These are phyloP conservation scores for Mytilinidion resinicola DNA, from an alignment of 495 filamentous ascomycete species.

Conservation along the genomic window DNA sequence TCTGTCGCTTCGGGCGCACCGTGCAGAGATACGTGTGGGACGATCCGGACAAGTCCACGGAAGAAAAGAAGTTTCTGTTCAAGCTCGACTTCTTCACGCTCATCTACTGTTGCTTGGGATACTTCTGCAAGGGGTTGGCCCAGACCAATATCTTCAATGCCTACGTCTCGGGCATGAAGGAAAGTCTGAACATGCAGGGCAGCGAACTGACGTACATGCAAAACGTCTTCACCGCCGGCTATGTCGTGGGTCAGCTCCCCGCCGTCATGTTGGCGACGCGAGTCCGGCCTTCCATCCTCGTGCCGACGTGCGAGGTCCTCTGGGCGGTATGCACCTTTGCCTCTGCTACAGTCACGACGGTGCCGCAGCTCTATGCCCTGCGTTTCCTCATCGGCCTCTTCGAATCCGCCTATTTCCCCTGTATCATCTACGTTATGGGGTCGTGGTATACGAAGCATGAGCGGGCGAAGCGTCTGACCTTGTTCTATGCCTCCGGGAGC, in stretches of 20 bases:
- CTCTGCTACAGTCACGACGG: not conserved
- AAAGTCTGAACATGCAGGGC: slow-evolving; percentile 52
- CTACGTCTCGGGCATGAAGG: slow-evolving; percentile 54
- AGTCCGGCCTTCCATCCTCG: slow-evolving; percentile 24
- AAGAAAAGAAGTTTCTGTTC: slow-evolving; percentile 24
- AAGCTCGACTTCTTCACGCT: slow-evolving; percentile 31
- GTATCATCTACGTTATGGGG: no score
- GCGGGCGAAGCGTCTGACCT: no score
- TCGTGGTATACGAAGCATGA: no score
- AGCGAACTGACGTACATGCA: slow-evolving; percentile 40
- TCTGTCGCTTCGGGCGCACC: no score
- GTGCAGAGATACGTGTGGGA: slow-evolving; percentile 22
- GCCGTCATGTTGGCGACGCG: slow-evolving; percentile 6
- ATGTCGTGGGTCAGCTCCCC: slow-evolving; percentile 14
- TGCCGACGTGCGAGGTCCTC: not conserved
- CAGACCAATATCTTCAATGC: slow-evolving; percentile 48
- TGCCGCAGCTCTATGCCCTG: not conserved
- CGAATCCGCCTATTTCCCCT: no score
- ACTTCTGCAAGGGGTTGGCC: slow-evolving; percentile 39
- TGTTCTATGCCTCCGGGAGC: no score
- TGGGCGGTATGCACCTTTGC: not conserved
- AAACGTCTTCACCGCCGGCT: slow-evolving; percentile 34
- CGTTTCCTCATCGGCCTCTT: slow-evolving; percentile 3
- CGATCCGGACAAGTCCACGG: slow-evolving; percentile 6
- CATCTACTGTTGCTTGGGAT: slow-evolving; percentile 29